These are phyloP conservation scores for Zygosaccharomyces lentus DNA, from an alignment of 805 yeast genomes.

Conservation along the genomic window DNA sequence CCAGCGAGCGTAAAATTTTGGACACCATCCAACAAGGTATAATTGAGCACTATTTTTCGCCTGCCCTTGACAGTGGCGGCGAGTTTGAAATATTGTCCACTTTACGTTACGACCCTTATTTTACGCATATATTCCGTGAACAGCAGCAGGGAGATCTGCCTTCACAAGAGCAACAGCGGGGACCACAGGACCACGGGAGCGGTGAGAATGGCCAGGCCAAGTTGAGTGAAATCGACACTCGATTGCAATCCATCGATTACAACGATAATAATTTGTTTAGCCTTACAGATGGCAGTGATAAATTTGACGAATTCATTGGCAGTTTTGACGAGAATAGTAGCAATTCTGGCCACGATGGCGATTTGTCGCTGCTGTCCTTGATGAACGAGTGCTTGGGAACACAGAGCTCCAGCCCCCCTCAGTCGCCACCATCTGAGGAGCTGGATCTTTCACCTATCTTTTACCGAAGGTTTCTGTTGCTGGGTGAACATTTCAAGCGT, in stretches of 20 bases:
- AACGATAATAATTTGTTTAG: slow-evolving; percentile 7
- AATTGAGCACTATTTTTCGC: slow-evolving; percentile 17
- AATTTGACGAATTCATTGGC: slow-evolving; percentile 22
- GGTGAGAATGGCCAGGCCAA: not conserved
- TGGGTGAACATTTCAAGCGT: slow-evolving; percentile 61
- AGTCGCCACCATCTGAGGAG: not conserved
- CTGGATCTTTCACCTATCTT: slow-evolving; percentile 14
- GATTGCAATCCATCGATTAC: slow-evolving; percentile 10
- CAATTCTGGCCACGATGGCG: slow-evolving; percentile 10
- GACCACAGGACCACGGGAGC: not conserved
- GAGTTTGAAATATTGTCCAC: slow-evolving; percentile 63
- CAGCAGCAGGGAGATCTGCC: not conserved
- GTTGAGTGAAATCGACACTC: slow-evolving; percentile 20
- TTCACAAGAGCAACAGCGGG: not conserved
- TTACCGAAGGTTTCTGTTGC: slow-evolving; percentile 49
- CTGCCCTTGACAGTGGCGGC: slow-evolving; percentile 12
- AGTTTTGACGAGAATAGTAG: slow-evolving; percentile 10
- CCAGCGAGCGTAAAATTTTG: slow-evolving; percentile 15
- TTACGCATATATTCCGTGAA: slow-evolving; percentile 24
- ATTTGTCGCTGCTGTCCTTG: slow-evolving; percentile 9
- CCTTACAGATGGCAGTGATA: slow-evolving; percentile 13
- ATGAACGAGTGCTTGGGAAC: slow-evolving; percentile 7
- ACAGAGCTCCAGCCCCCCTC: slow-evolving; percentile 21
- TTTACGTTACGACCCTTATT: slow-evolving; percentile 67
- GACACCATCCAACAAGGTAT: slow-evolving; percentile 18